Evolutionary conservation across 176 grass and related monocot species (phyloP).

Genomic region (Eleusine indica): DNA sequence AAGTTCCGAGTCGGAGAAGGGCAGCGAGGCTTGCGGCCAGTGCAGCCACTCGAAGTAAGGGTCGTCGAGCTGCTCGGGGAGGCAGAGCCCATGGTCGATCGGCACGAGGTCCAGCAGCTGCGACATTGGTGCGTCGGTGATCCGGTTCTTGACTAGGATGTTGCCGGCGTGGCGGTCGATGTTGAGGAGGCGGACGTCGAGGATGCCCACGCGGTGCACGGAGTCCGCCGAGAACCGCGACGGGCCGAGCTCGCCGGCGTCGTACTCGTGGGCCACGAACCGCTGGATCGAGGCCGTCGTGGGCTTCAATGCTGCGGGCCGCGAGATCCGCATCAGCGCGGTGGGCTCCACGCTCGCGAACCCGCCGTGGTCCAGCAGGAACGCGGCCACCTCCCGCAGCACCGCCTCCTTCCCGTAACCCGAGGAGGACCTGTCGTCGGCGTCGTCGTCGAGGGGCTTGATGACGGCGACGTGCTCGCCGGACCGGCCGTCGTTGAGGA

Average conservation of each 20-base stretch:
- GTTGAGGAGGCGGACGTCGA: constrained; percentile 91
- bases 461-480: constrained; percentile 75
- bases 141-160: constrained; percentile 78
- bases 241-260: constrained; percentile 83
- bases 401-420: constrained; percentile 46
- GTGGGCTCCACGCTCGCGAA: constrained; percentile 86
- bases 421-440: too few relatives aligned
- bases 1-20: constrained; percentile 55
- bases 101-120: constrained; percentile 66
- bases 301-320: constrained; percentile 34
- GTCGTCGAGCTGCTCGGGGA: constrained; percentile 79
- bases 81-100: constrained; percentile 92
- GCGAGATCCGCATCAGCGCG: constrained; percentile 70
- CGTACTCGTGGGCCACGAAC: constrained; percentile 79
- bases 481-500: constrained; percentile 55
- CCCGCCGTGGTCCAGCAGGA: constrained; percentile 79
- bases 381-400: constrained; percentile 82
- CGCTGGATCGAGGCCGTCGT: constrained; percentile 75
- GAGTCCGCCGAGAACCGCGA: constrained; percentile 75
- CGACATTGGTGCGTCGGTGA: neutral
- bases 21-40: constrained; percentile 77
- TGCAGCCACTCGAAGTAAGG: constrained; percentile 99
- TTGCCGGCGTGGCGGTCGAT: constrained; percentile 97
- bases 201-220: constrained; percentile 88
- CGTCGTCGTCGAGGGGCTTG: constrained; percentile 58